A percentile compares a stretch with the other conserved stretches of the same genome.
Evolutionary conservation across 2,329 filamentous ascomycete genomes (phyloP).

Genomic region (Lachnellula cervina): DNA sequence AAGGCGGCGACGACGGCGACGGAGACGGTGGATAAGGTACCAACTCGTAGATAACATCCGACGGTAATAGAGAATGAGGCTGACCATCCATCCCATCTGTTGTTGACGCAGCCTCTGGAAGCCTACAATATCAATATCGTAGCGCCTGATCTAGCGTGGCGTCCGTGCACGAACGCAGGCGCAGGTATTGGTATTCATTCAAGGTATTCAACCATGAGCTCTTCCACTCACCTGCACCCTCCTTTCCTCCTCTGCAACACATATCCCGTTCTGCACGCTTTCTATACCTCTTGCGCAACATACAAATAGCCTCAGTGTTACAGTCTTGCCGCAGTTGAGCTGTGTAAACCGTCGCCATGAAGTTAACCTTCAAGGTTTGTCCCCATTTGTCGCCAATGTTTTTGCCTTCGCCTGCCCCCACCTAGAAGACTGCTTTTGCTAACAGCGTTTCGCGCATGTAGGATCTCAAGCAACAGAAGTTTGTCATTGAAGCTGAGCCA

Average conservation of each 20-base stretch:
- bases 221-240: not conserved
- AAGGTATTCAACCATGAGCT: not conserved
- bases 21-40: no score
- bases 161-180: not conserved
- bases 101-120: not conserved
- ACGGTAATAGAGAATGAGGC: not conserved
- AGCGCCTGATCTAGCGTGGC: not conserved
- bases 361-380: slow-evolving; percentile 66
- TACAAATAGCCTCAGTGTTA: not conserved
- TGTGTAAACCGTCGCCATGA: slow-evolving; percentile 47
- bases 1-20: not conserved
- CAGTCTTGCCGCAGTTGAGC: slow-evolving; percentile 6
- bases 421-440: slow-evolving; percentile 21
- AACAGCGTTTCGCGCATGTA: slow-evolving; percentile 36
- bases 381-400: slow-evolving; percentile 12
- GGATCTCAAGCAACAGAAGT: slow-evolving; percentile 99
- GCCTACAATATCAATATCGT: not conserved
- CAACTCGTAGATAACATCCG: no score
- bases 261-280: not conserved
- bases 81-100: not conserved
- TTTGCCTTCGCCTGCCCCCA: slow-evolving; percentile 13
- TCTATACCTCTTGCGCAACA: not conserved
- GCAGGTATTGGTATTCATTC: not conserved
- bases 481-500: slow-evolving; percentile 90
- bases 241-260: not conserved